Base-by-base conservation (phyloP, 768 basidiomycete genomes). In the Lentinula guzmanii region DNA sequence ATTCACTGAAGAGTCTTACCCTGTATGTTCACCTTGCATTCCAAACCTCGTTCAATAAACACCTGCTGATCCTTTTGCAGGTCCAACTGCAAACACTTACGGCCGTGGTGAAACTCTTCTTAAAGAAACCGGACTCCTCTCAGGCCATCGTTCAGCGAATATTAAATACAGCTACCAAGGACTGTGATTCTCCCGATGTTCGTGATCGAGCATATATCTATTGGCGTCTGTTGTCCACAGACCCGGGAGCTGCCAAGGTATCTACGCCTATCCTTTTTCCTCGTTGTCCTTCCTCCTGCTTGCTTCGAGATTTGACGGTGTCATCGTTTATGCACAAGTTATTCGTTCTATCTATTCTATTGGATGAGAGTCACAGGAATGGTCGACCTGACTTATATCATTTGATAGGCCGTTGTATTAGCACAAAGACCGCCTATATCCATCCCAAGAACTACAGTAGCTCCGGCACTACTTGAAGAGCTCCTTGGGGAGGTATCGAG, bases 191-290 rank as follows among this genome's bases (percentile, higher is more conserved):
- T 5, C 93, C 97, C 11, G 96, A 98, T 71, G 93, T 99, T 15
- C 83, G 97, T 45, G 97, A 99, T 72, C 82, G 95, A 53, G 97
- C 97, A 1, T 99, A 98, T 70, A 96, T 98, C 43, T 98, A 98
- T 69, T 99, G 97, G 97, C 82, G 97, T 63, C 70, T 99, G 64
- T 73, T 99, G 31, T 96, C 93, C 5, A 95, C 93, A 60, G 96
- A 99, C 72, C 93, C 95, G 1, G 92, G 86, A 2, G 94, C 96
- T 16, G 96, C 97, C 0, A 99, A 98, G 82, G 95, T 92, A 63
- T 9, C 59, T 41, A 58, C 31, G 8, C n/a, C 50, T 56, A 21
- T 43, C 28, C 5, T 48, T 33, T 42, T 43, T 8, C 3, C 7
- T 39, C 37, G 37, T 39, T 13, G 37, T 39, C 42, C 37, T 58